Evolutionary conservation across 2,329 filamentous ascomycete genomes (phyloP).

Genomic region (Knoxdaviesia capensis): DNA sequence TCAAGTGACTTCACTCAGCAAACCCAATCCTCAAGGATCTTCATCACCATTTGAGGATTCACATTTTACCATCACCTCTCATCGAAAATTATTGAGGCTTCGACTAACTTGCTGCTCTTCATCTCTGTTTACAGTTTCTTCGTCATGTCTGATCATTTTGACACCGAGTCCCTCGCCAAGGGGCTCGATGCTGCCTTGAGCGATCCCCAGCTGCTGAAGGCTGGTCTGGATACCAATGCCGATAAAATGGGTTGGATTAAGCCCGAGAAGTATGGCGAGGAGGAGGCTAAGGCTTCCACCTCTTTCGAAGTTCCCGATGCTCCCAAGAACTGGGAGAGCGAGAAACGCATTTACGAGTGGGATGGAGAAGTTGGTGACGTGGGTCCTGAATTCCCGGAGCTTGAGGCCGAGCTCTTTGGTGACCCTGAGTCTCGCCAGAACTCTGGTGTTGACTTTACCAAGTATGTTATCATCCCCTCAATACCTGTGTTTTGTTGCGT

Average conservation of each 20-base stretch:
- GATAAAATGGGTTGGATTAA: constrained; percentile 21
- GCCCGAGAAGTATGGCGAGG: constrained; percentile 8
- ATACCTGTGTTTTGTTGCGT: background rate
- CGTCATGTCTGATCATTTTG: no score
- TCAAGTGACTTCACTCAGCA: background rate
- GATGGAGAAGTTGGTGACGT: constrained; percentile 72
- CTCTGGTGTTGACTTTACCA: constrained; percentile 41
- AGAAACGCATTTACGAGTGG: constrained; percentile 62
- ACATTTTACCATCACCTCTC: no score
- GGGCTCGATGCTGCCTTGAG: no score
- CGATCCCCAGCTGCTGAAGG: no score
- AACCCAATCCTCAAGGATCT: background rate
- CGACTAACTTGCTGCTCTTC: no score
- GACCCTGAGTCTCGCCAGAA: constrained; percentile 26
- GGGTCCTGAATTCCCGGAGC: constrained; percentile 45
- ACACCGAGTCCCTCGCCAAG: no score
- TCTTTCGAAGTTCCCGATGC: constrained; percentile 6
- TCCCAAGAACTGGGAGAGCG: constrained; percentile 23
- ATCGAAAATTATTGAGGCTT: no score
- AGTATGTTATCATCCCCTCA: constrained; percentile 20
- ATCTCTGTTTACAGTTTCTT: no score
- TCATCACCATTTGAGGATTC: constrained; percentile 4
- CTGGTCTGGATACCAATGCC: constrained; percentile 4
- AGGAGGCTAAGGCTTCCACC: constrained; percentile 25
- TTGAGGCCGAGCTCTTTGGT: constrained; percentile 63